These are phyloP conservation scores for Chlamydomonas schloesseri DNA, from an alignment of 139 green algal species.

Conservation along the genomic window DNA sequence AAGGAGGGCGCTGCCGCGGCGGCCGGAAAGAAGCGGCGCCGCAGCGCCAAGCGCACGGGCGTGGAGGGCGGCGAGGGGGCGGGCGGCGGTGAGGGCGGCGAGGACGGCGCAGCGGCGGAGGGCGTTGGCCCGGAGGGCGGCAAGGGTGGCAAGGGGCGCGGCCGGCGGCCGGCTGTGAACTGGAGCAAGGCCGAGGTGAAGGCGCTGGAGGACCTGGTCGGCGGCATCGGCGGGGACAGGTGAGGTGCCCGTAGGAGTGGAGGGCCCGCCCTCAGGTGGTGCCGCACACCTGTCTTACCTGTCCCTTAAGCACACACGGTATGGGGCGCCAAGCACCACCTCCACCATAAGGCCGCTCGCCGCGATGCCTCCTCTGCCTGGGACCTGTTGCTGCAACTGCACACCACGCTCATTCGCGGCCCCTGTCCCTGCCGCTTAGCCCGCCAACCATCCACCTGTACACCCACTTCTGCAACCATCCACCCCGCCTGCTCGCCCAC, in stretches of 20 bases:
- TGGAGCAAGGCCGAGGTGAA: slow-evolving; percentile 63
- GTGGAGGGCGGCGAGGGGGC: not conserved
- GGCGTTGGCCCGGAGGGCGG: not conserved
- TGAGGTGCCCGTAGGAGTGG: not conserved
- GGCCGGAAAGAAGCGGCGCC: not conserved
- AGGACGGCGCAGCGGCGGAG: not conserved
- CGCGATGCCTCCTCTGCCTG: too few species aligned
- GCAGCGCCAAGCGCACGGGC: not conserved
- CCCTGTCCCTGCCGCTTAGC: not conserved
- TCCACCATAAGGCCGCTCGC: too few species aligned
- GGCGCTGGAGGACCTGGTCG: slow-evolving; percentile 60
- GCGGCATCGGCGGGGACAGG: slow-evolving; percentile 61
- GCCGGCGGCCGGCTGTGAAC: not conserved
- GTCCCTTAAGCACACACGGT: not conserved
- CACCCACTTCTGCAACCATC: not conserved
- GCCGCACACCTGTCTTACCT: not conserved
- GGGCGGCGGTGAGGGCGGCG: not conserved
- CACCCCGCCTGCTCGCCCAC: not conserved
- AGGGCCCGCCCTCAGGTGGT: not conserved
- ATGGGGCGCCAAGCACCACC: not conserved
- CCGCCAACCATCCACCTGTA: not conserved
- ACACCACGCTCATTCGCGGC: not conserved
- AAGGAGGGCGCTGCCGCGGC: not conserved
- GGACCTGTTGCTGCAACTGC: not conserved
- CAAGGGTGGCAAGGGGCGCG: not conserved